These are phyloP conservation scores for Artemisia tridentata DNA, from an alignment of 129 eudicot genomes.

Conservation along the genomic window DNA sequence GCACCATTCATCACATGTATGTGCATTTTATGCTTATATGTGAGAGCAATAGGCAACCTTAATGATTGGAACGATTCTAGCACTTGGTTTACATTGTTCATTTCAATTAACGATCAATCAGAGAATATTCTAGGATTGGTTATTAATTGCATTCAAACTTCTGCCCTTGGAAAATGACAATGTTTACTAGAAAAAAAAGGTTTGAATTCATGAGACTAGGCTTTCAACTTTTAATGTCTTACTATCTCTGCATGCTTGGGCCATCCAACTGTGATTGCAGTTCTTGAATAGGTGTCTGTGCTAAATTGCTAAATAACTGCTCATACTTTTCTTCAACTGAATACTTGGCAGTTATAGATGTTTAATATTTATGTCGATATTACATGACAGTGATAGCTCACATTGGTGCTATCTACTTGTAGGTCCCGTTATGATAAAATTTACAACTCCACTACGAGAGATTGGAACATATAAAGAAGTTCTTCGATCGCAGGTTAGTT, in stretches of 20 bases:
- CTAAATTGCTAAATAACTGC: neutral
- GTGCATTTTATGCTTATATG: neutral
- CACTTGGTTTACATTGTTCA: neutral
- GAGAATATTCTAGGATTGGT: too few species aligned
- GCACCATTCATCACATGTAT: too few species aligned
- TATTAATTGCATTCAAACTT: too few species aligned
- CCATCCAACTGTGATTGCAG: too few species aligned
- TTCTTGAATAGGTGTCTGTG: neutral
- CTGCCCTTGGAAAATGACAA: too few species aligned
- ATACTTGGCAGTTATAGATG: too few species aligned
- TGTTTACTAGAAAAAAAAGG: too few species aligned
- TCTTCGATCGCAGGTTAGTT: conserved; percentile 90
- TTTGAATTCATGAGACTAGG: neutral
- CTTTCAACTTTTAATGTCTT: neutral
- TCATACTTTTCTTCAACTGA: too few species aligned
- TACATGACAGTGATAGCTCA: neutral
- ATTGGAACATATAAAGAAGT: conserved; percentile 98
- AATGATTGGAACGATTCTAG: neutral
- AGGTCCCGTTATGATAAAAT: conserved; percentile 99
- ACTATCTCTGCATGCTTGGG: neutral
- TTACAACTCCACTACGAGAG: conserved; percentile 93
- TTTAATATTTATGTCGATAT: neutral
- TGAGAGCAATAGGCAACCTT: neutral
- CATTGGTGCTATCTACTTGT: conserved; percentile 24
- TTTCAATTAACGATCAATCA: neutral